phyloP scores from a whole-genome alignment of 139 green algal genomes.

The Deuterostichococcus epilithicus region DNA sequence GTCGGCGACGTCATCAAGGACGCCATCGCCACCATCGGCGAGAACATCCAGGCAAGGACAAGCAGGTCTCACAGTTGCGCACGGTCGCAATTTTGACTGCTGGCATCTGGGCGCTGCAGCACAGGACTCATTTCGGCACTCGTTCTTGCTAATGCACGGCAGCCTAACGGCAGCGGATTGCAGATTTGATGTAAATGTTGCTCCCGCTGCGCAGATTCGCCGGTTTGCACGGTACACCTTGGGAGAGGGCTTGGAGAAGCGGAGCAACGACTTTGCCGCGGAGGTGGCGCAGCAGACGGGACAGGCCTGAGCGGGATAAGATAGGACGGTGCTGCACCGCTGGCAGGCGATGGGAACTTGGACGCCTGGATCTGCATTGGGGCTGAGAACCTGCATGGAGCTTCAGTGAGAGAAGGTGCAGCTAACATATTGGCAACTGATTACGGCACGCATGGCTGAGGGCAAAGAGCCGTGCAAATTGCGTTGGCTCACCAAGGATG shows the following conservation, averaged over 20 bases:
- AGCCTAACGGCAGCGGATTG: not conserved
- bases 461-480: no score
- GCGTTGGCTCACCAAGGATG: no score
- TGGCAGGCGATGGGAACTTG: no score
- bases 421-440: no score
- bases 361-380: no score
- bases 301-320: not conserved
- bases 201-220: conserved; percentile 38
- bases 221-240: conserved; percentile 88
- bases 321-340: no score
- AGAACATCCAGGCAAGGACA: conserved; percentile 74
- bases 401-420: no score
- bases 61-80: not conserved
- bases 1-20: conserved; percentile 91
- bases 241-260: conserved; percentile 97
- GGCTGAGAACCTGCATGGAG: no score
- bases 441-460: no score
- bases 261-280: conserved; percentile 82
- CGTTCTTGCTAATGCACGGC: not conserved
- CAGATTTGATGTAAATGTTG: not conserved
- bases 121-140: no score
- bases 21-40: conserved; percentile 79
- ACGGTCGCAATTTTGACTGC: no score
- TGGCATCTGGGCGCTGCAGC: no score
- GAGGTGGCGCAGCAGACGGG: conserved; percentile 89